Evolutionary conservation across 306 rosid genomes (phyloP), one percentile per base, ranked within the genome.

Genomic region (Cotoneaster glaucophyllus): DNA sequence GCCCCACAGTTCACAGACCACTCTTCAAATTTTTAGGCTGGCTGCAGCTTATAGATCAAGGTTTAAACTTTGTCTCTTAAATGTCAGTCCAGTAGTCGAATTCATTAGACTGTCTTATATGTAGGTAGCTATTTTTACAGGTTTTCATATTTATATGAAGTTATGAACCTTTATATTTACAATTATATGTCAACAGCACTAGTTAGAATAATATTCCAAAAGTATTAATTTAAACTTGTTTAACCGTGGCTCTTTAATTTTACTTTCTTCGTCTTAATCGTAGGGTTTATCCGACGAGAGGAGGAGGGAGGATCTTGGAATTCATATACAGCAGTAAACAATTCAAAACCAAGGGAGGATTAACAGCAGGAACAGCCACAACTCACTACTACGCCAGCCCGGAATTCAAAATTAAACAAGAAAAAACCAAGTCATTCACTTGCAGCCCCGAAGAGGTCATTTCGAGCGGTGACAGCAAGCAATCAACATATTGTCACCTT

Each of bases 31-130:
- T 25, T 90, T 92, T 78, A 88, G 93, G 37, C 41, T 95, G 78
- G 90, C 97, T 31, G 95, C 98, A 37, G 96, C 97, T 21, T 87
- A 85, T 64, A 92, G 96, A 85, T 88, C 97, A 87, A 94, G 96
- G 98, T 93, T 59, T 58, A 22, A 52, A 5, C 41, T 31, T 39
- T 26, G 2, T 26, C 26, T 59, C 21, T 53, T 37, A 19, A 48
- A 48, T 15, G 15, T 48, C 54, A 48, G 54, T 48, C 54, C 21
- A 48, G 54, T 48, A 48, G 5, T 17, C 21, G 19, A 48, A 48
- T 15, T 48, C 8, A 48, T 48, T 15, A 4, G 19, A 48, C 54
- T 48, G 18, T 48, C 17, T 4, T 15, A 48, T 48, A 48, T 48
- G 6, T 15, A 48, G 19, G 19, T 57, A 12, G 28, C 28, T 57